phyloP scores from a whole-genome alignment of 306 rosid species.

The Carpinus fangiana region DNA sequence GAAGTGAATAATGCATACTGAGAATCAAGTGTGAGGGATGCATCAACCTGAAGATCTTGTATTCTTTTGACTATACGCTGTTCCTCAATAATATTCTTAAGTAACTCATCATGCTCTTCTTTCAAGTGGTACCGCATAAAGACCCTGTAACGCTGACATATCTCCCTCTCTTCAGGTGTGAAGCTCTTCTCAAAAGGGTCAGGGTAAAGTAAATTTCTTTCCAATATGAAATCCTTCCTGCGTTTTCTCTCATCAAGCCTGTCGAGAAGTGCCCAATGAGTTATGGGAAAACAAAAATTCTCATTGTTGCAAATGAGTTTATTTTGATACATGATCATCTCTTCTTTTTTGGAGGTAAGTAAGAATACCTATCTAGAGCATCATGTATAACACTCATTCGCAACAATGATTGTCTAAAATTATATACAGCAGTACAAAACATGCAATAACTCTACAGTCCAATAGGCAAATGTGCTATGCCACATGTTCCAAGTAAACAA shows the following conservation, averaged over 20 bases:
- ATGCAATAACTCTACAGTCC: neutral
- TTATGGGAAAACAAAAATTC: neutral
- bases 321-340: too few species aligned
- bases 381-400: too few species aligned
- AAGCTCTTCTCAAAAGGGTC: conserved; percentile 70
- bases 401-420: neutral
- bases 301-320: neutral
- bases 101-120: conserved; percentile 64
- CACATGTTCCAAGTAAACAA: neutral
- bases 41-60: conserved; percentile 77
- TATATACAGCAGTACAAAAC: too few species aligned
- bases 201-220: conserved; percentile 74
- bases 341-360: too few species aligned
- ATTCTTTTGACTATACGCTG: conserved; percentile 65
- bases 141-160: conserved; percentile 65
- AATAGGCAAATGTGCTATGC: neutral
- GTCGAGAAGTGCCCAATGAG: conserved; percentile 38
- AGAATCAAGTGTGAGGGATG: neutral
- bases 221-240: conserved; percentile 72
- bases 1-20: conserved; percentile 12
- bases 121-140: conserved; percentile 81
- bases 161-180: conserved; percentile 64
- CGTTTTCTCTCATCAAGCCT: conserved; percentile 91
- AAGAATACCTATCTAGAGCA: too few species aligned
- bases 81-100: conserved; percentile 66